Conservation (phyloP, 306 rosid species). For the Alnus glutinosa region DNA sequence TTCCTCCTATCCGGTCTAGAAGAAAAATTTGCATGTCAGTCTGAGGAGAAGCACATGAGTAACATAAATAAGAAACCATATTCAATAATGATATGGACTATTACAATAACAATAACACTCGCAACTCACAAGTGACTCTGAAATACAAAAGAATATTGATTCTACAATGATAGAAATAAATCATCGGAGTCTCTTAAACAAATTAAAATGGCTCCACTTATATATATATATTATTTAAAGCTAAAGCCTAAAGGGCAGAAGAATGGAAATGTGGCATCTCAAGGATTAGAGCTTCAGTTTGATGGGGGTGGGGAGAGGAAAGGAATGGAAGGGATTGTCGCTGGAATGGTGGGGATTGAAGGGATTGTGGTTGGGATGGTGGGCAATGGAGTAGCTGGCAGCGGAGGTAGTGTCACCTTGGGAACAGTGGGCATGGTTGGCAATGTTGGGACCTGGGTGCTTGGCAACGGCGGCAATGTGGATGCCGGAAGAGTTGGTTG, state of each 20-base stretch:
- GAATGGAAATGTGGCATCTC: neutral
- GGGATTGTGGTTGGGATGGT: constrained; percentile 24
- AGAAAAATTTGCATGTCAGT: too few species aligned
- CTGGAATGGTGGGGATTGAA: constrained; percentile 20
- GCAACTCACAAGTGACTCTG: neutral
- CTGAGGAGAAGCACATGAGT: too few species aligned
- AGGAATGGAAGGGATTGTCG: constrained; percentile 23
- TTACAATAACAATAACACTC: neutral
- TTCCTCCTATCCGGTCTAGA: too few species aligned
- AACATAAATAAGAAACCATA: too few species aligned
- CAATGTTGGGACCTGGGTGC: neutral
- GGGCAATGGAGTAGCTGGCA: constrained; percentile 21
- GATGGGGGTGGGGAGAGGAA: constrained; percentile 30
- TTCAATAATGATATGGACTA: neutral
- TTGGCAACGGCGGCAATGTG: neutral
- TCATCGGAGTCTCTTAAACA: neutral
- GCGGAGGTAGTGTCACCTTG: constrained; percentile 28
- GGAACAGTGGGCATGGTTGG: constrained; percentile 26
- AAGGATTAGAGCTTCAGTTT: constrained; percentile 10
- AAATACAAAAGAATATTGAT: neutral
- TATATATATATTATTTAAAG: too few species aligned
- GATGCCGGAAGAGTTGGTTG: constrained; percentile 6
- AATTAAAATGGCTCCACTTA: neutral
- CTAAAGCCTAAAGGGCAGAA: neutral
- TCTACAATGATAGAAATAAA: neutral